phyloP scores from a whole-genome alignment of 2,329 filamentous ascomycete genomes.

The Aspergillus sp. region DNA sequence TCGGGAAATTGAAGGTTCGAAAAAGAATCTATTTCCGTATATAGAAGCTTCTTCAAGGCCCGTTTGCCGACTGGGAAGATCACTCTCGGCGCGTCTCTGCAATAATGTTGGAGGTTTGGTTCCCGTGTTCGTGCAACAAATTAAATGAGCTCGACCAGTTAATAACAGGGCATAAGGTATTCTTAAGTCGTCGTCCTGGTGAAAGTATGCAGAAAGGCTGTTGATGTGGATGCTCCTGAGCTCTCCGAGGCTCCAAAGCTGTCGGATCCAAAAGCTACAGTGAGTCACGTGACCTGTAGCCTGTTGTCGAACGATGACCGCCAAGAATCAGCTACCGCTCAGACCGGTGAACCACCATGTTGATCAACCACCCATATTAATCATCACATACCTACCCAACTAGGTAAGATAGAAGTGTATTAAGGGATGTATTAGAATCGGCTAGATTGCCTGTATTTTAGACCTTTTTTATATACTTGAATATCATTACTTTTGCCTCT shows the following conservation, averaged over 20 bases:
- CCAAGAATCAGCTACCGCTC: no score
- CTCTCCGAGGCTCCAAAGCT: slow-evolving; percentile 1
- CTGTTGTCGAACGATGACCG: no score
- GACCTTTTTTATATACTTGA: no score
- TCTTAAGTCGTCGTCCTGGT: not conserved
- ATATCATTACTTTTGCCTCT: no score
- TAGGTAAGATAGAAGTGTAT: no score
- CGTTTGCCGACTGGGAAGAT: not conserved
- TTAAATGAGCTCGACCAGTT: not conserved
- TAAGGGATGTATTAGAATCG: no score
- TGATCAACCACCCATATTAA: no score
- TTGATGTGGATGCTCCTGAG: slow-evolving; percentile 4
- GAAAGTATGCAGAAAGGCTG: not conserved
- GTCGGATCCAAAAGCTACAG: not conserved
- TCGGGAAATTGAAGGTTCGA: no score
- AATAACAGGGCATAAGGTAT: no score
- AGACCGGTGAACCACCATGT: no score
- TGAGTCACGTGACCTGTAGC: slow-evolving; percentile 1
- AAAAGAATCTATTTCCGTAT: not conserved
- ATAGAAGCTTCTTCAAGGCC: not conserved
- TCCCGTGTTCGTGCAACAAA: not conserved
- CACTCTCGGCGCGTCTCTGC: not conserved
- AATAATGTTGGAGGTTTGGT: not conserved
- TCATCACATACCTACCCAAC: no score
- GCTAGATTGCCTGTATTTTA: no score